phyloP scores from a whole-genome alignment of 2,329 filamentous ascomycete species.

The Xylaria digitata region DNA sequence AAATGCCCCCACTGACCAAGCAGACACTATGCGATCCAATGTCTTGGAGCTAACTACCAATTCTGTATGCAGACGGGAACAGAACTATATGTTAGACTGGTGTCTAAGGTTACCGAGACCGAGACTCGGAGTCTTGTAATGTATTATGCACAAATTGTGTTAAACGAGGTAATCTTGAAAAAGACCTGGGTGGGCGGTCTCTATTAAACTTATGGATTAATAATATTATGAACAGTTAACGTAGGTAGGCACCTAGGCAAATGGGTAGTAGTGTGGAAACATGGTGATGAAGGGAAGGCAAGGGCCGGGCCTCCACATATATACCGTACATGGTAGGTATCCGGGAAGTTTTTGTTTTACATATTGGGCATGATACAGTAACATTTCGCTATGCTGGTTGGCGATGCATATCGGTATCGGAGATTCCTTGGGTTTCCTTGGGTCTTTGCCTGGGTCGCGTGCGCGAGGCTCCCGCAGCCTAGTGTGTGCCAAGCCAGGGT shows the following conservation, averaged over 20 bases:
- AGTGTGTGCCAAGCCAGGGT: conserved; percentile 20
- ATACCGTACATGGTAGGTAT: conserved; percentile 6
- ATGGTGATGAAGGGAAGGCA: conserved; percentile 25
- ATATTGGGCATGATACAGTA: conserved; percentile 28
- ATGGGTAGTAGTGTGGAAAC: conserved; percentile 1
- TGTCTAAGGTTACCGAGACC: neutral
- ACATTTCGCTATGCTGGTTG: conserved; percentile 36
- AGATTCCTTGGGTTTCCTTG: conserved; percentile 5
- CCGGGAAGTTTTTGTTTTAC: conserved; percentile 17
- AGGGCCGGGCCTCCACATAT: conserved; percentile 34
- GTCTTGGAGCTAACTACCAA: conserved; percentile 15
- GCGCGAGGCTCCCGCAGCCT: conserved; percentile 31
- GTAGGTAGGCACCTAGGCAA: neutral
- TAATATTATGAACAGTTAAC: conserved; percentile 18
- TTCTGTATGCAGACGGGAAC: neutral
- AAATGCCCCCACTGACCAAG: neutral
- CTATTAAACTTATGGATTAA: conserved; percentile 28
- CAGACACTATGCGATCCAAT: conserved; percentile 10
- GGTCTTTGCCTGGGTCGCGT: conserved; percentile 19
- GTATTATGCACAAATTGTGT: conserved; percentile 9
- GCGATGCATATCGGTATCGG: conserved; percentile 32
- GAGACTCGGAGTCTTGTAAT: neutral
- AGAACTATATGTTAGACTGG: neutral
- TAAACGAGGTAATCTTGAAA: neutral
- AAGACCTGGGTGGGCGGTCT: neutral